Conservation (phyloP, 148 eudicot genomes). For the Salicornia ramosissima region DNA sequence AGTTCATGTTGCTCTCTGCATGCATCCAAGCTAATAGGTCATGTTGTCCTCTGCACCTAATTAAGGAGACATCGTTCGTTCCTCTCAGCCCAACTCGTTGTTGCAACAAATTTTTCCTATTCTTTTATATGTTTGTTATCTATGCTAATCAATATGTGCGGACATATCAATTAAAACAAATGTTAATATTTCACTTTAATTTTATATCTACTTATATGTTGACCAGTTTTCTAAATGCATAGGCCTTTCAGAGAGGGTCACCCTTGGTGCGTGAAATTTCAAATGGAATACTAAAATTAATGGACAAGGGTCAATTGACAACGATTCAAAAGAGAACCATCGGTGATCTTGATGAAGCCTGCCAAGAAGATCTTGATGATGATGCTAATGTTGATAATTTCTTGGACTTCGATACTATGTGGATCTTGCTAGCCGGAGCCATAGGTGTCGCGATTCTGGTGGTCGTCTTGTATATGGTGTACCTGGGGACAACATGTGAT, state of each 20-base stretch:
- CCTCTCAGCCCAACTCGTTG: too few relatives aligned
- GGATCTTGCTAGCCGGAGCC: conserved; percentile 30
- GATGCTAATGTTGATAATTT: background rate
- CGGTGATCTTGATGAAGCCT: conserved; percentile 12
- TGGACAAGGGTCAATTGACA: conserved; percentile 18
- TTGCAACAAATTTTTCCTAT: too few relatives aligned
- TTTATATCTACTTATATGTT: too few relatives aligned
- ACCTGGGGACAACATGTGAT: conserved; percentile 25
- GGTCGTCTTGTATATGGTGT: conserved; percentile 25
- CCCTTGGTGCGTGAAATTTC: conserved; percentile 13
- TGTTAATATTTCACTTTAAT: too few relatives aligned
- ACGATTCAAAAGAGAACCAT: conserved; percentile 18
- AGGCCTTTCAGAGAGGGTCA: conserved; percentile 21
- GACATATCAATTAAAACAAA: too few relatives aligned
- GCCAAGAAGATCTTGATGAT: conserved; percentile 9
- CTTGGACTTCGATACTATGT: conserved; percentile 23
- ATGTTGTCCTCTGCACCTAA: too few relatives aligned
- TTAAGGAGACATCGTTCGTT: too few relatives aligned
- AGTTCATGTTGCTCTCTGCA: too few relatives aligned
- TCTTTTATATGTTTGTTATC: background rate
- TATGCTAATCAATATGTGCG: background rate
- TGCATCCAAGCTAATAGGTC: too few relatives aligned
- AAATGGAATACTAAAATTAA: conserved; percentile 21
- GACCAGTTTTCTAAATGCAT: background rate
- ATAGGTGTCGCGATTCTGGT: conserved; percentile 19